Base-by-base conservation (phyloP, 2,329 filamentous ascomycete genomes). In the Cercospora sesami region DNA sequence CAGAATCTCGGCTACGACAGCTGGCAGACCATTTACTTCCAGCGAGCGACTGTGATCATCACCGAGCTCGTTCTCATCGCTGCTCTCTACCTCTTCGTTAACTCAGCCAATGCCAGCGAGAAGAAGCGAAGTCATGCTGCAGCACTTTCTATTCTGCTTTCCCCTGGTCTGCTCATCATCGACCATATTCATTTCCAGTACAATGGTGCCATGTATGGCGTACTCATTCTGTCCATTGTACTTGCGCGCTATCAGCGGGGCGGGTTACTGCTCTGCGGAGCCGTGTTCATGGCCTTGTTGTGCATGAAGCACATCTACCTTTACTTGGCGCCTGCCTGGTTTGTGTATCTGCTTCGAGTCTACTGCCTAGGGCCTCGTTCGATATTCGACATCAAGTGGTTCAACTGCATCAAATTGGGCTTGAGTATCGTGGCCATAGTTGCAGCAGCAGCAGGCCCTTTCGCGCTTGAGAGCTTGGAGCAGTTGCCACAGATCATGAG, bases 141-240 rank as follows among this genome's bases (percentile, higher is more conserved):
- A 58, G 93, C 94, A 26, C 85, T 98, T 65, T 97, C 94, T 0
- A 89, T 99, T 68, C 83, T 98, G 3, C 87, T 98, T 12, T 98
- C 94, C 0, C 95, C 95, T 0, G 95, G 94, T 1, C 87, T 99
- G 39, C 85, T 99, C 68, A 96, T 99, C 78, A 98, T 99, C 79
- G 95, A 99, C 77, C 95, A 99, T 79, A 94, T 97, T 72, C 94
- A 97, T 80, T 99, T 99, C 80, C 95, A 99, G 83, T 99, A 99
- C 83, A 99, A 99, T 82, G 94, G 95, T 48, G 93, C 94, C 81
- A 88, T 99, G 81, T 99, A 98, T 78, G 95, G 95, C 42, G 83
- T 98, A 53, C 84, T 99, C 61, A 87, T 98, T 42, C 84, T 94
- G 64, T 98, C 95, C 2, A 85, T 99, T 59, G 91, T 96, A 1